Conservation (phyloP, 2,329 filamentous ascomycete genomes). For the Neonectria faginata region DNA sequence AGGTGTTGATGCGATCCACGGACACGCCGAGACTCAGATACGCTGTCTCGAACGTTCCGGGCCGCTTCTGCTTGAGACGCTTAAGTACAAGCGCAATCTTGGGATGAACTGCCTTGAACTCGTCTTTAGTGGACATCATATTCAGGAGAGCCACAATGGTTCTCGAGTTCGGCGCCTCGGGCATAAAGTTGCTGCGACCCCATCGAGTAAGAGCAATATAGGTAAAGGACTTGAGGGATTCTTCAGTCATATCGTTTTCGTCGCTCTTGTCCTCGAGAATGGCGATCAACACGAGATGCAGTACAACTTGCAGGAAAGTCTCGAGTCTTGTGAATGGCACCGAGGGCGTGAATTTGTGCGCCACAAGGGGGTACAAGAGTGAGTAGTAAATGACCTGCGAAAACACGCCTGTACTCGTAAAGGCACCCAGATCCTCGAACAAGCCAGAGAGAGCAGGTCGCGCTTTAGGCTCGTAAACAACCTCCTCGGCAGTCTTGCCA, state of each 20-base stretch:
- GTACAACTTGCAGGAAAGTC: conserved; percentile 88
- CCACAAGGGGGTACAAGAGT: conserved; percentile 81
- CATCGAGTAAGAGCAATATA: conserved; percentile 74
- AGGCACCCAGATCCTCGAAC: conserved; percentile 80
- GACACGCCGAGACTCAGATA: conserved; percentile 74
- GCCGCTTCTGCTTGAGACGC: conserved; percentile 85
- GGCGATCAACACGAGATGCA: conserved; percentile 88
- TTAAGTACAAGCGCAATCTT: conserved; percentile 88
- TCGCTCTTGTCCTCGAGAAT: conserved; percentile 81
- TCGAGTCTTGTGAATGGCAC: conserved; percentile 88
- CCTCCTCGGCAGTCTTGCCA: conserved; percentile 81
- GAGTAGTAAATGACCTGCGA: conserved; percentile 91
- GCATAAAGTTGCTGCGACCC: conserved; percentile 71
- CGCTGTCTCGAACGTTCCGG: conserved; percentile 76
- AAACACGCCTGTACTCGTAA: conserved; percentile 88
- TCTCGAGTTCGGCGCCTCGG: conserved; percentile 65
- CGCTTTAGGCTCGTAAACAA: conserved; percentile 91
- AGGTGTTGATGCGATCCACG: conserved; percentile 82
- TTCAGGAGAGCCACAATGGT: conserved; percentile 75
- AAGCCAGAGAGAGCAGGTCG: conserved; percentile 80
- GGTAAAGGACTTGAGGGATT: conserved; percentile 74
- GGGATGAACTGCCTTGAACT: conserved; percentile 84
- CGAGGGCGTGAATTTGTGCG: conserved; percentile 74
- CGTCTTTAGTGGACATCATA: conserved; percentile 73
- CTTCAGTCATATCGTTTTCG: conserved; percentile 62